Percentiles rank a stretch among this genome's conserved stretches.
Conservation (phyloP, 2,329 filamentous ascomycete genomes). For the Hypoxylon sp. region DNA sequence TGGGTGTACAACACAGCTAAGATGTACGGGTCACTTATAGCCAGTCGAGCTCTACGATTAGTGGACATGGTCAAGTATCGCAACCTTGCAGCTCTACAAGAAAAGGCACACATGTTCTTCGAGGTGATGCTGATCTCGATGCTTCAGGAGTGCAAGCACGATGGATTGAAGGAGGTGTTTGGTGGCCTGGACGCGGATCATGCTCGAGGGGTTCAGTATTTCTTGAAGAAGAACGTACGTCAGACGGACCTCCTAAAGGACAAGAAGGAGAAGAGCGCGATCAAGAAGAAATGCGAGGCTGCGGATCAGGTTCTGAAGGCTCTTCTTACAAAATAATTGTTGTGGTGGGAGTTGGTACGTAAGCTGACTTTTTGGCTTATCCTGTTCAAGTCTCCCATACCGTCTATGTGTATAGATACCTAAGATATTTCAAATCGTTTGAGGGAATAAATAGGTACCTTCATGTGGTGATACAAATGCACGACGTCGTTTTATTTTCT, state of each 20-base stretch:
- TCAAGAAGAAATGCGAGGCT: conserved; percentile 64
- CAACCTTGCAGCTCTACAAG: conserved; percentile 82
- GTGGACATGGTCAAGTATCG: conserved; percentile 73
- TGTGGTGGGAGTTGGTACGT: conserved; percentile 26
- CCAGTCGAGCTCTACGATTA: conserved; percentile 62
- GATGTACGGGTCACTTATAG: conserved; percentile 68
- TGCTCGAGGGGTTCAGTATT: conserved; percentile 81
- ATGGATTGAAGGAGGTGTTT: conserved; percentile 75
- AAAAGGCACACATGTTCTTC: conserved; percentile 82
- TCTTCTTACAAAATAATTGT: conserved; percentile 43
- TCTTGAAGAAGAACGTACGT: conserved; percentile 80
- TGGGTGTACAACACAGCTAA: conserved; percentile 68
- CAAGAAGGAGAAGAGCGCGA: conserved; percentile 63
- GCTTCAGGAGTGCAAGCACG: conserved; percentile 75
- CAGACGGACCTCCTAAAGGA: conserved; percentile 71
- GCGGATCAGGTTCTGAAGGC: conserved; percentile 58
- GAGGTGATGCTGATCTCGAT: conserved; percentile 85
- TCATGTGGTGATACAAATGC: background rate
- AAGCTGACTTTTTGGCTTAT: conserved; percentile 6
- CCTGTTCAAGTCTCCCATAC: background rate
- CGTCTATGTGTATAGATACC: background rate
- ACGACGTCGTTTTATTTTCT: background rate
- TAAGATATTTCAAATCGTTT: background rate
- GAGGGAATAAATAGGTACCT: conserved; percentile 8
- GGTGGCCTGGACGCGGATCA: conserved; percentile 75